Conservation (phyloP, 2,329 filamentous ascomycete species). For the Nigrospora osmanthi region DNA sequence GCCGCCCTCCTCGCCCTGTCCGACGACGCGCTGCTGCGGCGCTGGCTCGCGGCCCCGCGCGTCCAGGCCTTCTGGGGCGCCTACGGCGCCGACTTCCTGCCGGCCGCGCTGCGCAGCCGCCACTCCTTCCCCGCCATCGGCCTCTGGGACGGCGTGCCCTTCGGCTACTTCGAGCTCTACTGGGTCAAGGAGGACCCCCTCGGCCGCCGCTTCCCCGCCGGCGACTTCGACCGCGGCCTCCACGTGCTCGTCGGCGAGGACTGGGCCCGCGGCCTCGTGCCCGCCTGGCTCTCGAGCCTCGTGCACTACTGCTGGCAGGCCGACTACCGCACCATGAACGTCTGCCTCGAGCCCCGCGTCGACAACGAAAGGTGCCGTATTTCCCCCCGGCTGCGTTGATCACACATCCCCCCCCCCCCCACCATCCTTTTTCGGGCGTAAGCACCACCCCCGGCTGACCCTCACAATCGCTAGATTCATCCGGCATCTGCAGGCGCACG, state of each 20-base stretch:
- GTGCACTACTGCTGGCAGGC: conserved; percentile 79
- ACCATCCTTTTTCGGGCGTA: no score
- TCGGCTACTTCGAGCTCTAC: conserved; percentile 96
- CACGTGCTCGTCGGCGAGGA: conserved; percentile 89
- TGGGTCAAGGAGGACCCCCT: conserved; percentile 92
- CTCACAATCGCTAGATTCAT: conserved; percentile 48
- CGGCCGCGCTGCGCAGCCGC: conserved; percentile 51
- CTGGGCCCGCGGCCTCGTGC: conserved; percentile 78
- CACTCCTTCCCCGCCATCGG: conserved; percentile 89
- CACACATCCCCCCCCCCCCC: no score
- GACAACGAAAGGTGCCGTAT: conserved; percentile 77
- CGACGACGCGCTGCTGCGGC: conserved; percentile 59
- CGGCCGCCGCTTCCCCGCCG: conserved; percentile 59
- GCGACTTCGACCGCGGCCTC: conserved; percentile 80
- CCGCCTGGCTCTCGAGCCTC: conserved; percentile 74
- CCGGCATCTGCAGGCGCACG: conserved; percentile 60
- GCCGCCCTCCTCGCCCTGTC: conserved; percentile 34
- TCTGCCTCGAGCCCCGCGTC: conserved; percentile 82
- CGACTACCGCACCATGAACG: conserved; percentile 72
- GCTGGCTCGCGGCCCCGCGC: conserved; percentile 83
- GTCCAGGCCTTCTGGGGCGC: conserved; percentile 81
- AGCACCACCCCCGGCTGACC: not conserved
- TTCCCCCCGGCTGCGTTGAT: no score
- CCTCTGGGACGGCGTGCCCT: conserved; percentile 89
- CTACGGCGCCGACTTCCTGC: conserved; percentile 59